Evolutionary conservation across 116 monocot species (phyloP).

Genomic region (Phalaenopsis hybrid): DNA sequence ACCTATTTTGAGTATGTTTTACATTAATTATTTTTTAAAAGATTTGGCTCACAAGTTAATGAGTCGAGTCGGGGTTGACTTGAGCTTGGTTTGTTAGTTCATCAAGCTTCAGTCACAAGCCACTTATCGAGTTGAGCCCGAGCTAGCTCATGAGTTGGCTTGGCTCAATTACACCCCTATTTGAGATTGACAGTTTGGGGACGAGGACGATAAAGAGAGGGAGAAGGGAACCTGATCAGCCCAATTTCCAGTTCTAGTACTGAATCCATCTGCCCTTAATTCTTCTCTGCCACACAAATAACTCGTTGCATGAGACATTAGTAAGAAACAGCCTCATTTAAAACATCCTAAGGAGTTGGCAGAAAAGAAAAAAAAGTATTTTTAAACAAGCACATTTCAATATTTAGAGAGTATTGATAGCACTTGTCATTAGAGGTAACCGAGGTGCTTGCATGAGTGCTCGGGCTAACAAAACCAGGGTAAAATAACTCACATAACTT

Average conservation of each 20-base stretch:
- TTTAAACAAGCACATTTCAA: background rate
- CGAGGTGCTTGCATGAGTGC: background rate
- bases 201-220: background rate
- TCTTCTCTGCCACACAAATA: constrained; percentile 34
- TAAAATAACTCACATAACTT: background rate
- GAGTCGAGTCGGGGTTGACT: too few relatives aligned
- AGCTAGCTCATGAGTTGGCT: too few relatives aligned
- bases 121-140: too few relatives aligned
- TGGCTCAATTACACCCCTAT: too few relatives aligned
- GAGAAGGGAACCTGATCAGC: constrained; percentile 43
- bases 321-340: background rate
- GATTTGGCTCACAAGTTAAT: too few relatives aligned
- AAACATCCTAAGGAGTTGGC: background rate
- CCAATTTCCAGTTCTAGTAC: constrained; percentile 46
- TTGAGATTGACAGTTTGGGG: too few relatives aligned
- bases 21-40: too few relatives aligned
- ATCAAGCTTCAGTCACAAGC: too few relatives aligned
- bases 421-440: background rate
- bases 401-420: background rate
- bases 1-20: too few relatives aligned
- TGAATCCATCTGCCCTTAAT: constrained; percentile 42
- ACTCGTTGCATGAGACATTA: background rate
- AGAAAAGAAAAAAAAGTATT: background rate
- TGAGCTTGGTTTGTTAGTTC: too few relatives aligned
- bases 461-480: background rate